phyloP scores from a whole-genome alignment of 2,329 filamentous ascomycete genomes.

The Hypoxylon sp. region DNA sequence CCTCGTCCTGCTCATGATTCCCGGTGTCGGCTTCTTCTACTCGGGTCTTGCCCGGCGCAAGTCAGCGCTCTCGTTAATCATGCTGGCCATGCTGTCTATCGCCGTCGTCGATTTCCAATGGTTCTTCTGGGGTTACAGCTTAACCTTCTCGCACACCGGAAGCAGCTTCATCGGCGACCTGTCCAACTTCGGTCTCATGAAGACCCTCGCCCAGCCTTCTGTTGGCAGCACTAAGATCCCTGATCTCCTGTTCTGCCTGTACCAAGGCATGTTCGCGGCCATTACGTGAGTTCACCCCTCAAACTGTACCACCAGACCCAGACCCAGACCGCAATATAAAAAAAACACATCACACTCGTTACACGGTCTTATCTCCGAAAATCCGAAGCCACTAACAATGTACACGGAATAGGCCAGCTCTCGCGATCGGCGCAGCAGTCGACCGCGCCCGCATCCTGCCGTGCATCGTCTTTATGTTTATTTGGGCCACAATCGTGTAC shows the following conservation, averaged over 20 bases:
- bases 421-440: slow-evolving; percentile 72
- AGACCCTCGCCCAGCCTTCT: slow-evolving; percentile 82
- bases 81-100: slow-evolving; percentile 85
- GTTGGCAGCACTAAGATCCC: slow-evolving; percentile 80
- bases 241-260: slow-evolving; percentile 87
- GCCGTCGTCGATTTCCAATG: slow-evolving; percentile 89
- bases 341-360: not conserved
- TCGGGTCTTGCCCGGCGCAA: slow-evolving; percentile 90
- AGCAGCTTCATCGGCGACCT: slow-evolving; percentile 85
- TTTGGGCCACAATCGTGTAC: slow-evolving; percentile 80
- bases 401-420: slow-evolving; percentile 61
- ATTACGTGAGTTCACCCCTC: slow-evolving; percentile 77
- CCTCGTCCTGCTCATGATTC: slow-evolving; percentile 92
- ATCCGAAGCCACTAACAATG: slow-evolving; percentile 22
- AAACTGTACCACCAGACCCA: too few species aligned
- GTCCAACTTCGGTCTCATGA: slow-evolving; percentile 83
- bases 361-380: not conserved
- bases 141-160: slow-evolving; percentile 86
- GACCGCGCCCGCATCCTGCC: slow-evolving; percentile 74
- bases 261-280: slow-evolving; percentile 90
- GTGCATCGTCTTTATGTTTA: slow-evolving; percentile 76
- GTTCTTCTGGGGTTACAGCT: slow-evolving; percentile 96
- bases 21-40: slow-evolving; percentile 95
- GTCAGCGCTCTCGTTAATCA: slow-evolving; percentile 88
- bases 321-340: too few species aligned